Evolutionary conservation across 495 filamentous ascomycete genomes (phyloP), one percentile per base, ranked within the genome.

Genomic region (Xylaria flabelliformis): DNA sequence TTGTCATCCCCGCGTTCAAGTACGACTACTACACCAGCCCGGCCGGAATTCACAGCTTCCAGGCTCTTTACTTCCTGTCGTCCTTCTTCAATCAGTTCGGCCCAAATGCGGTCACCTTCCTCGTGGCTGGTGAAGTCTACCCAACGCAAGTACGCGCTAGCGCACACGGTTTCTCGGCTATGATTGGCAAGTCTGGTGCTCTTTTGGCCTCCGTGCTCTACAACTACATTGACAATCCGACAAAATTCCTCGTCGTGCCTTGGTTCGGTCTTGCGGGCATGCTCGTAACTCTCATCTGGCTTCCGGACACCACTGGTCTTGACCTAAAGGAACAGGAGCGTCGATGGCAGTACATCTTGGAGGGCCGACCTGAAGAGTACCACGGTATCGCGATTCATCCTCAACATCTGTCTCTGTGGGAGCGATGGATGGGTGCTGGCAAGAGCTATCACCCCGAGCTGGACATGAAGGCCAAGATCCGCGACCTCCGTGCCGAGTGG

Each of bases 71-170:
- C 86, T 97, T 95, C 85, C 80, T 96, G 61, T 92, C 91, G 58
- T 93, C 91, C 50, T 97, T 97, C 86, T 97, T 97, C 90, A 97
- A 96, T 86, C 94, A 97, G 80, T 97, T 97, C 76, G 94, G 94
- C 9, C 94, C 94, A 81, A 97, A 97, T 86, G 89, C 88, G 67
- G 93, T 97, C 68, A 95, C 93, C 64, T 97, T 97, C 91, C 85
- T 97, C 70, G 93, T 95, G 26, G 94, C 94, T 36, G 94, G 93
- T 36, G 94, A 97, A 79, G 92, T 95, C 13, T 97, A 90, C 85
- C 94, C 94, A 2, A 97, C 94, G 0, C 91, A 93, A 5, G 91
- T 97, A 72, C 93, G 94, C 75, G 94, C 94, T 64, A 93, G 93
- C 46, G 94, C 94, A 58, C 94, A 97, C 85, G 94, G 94, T 73